phyloP scores from a whole-genome alignment of 169 alveolate species.

The Cryptosporidium sp. region DNA sequence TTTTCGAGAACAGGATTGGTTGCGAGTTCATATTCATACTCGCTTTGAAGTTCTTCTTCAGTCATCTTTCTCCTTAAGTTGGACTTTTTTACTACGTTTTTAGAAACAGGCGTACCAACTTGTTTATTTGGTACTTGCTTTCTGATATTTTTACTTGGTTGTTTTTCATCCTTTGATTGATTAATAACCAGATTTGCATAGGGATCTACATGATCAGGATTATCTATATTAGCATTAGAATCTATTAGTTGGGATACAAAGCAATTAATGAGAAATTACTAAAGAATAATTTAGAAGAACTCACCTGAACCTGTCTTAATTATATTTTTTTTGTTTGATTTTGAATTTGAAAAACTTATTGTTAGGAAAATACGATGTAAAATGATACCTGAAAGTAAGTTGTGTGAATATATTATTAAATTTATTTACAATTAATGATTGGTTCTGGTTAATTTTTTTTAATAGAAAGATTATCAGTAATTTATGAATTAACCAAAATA shows the following conservation, averaged over 20 bases:
- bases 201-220: neutral
- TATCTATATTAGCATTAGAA: neutral
- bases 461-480: neutral
- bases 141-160: neutral
- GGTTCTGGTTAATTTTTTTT: neutral
- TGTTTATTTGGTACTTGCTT: neutral
- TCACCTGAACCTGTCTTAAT: neutral
- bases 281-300: neutral
- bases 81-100: neutral
- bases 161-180: neutral
- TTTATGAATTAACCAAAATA: neutral
- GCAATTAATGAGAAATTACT: neutral
- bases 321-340: neutral
- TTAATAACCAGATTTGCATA: conserved; percentile 18
- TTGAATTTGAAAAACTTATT: conserved; percentile 20
- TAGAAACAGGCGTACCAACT: no score
- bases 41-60: conserved; percentile 18
- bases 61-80: conserved; percentile 45
- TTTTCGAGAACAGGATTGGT: conserved; percentile 32
- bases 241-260: neutral
- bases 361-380: conserved; percentile 67
- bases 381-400: conserved; percentile 30
- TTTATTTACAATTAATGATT: conserved; percentile 1
- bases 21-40: conserved; percentile 46
- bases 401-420: neutral